These are phyloP conservation scores for Solanum etuberosum DNA, from an alignment of 257 asterid species.

Conservation along the genomic window DNA sequence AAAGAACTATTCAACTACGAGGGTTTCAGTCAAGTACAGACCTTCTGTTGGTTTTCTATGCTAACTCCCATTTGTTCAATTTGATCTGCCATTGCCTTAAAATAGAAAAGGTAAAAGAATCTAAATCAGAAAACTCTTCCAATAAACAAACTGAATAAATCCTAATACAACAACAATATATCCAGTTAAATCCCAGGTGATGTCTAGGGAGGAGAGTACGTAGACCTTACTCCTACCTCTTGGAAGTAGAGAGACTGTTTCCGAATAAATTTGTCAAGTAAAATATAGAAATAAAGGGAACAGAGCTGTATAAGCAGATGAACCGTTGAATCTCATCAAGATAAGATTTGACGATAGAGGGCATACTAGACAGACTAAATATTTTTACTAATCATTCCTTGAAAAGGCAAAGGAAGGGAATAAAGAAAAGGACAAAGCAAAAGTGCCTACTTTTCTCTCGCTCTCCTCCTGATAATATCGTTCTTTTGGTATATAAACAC, in stretches of 20 bases:
- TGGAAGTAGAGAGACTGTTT: neutral
- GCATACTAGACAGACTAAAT: neutral
- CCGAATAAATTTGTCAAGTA: neutral
- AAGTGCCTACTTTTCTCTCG: constrained; percentile 18
- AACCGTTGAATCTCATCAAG: neutral
- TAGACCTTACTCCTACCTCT: neutral
- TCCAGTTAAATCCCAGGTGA: neutral
- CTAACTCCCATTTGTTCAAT: constrained; percentile 70
- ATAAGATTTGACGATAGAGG: neutral
- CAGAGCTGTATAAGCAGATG: neutral
- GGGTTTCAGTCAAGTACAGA: neutral
- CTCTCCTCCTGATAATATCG: constrained; percentile 75
- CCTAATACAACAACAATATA: neutral
- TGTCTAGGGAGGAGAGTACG: neutral
- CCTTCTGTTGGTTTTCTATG: constrained; percentile 70
- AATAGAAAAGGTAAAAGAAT: neutral
- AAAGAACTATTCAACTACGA: no score
- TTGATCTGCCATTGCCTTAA: constrained; percentile 84
- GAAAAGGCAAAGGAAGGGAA: neutral
- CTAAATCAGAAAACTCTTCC: neutral
- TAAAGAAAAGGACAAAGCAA: neutral
- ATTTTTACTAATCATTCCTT: neutral
- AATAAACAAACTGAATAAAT: neutral
- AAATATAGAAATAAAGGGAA: neutral
- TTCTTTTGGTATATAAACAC: constrained; percentile 82